Evolutionary conservation across 768 basidiomycete genomes (phyloP), one percentile per base, ranked within the genome.

Genomic region (Tulasnella calospora): DNA sequence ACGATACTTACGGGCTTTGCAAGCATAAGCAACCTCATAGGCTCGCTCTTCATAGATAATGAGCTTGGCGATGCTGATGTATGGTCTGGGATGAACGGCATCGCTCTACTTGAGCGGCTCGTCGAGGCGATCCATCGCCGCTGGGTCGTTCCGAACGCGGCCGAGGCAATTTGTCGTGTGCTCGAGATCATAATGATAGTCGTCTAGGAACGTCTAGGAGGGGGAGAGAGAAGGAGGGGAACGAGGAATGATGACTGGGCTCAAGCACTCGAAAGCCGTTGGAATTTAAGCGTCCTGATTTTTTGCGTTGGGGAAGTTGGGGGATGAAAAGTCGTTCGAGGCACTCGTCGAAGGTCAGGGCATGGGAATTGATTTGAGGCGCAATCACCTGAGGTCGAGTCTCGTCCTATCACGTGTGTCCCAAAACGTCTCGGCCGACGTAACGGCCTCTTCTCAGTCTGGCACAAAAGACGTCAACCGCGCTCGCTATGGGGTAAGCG

Each of bases 1-100:
- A 7, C 10, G 70, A 6, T 13, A 38, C 76, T 35, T 71, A 77
- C 76, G 33, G 76, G 76, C 38, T 77, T 77, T 10, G 76, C 76
- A 36, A 77, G 41, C 76, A 77, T 77, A 21, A 77, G 67, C 76
- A 77, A 71, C 15, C 76, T 57, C 57, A 77, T 71, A 13, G 76
- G 57, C 19, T 77, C 76, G 19, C 57, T 51, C 44, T 75, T 51
- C 23, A 51, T 44, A 8, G 5, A 23, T 10, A 33, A 23, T 38
- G 41, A 51, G 13, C 23, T 36, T 51, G 51, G 23, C 38, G 44
- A 36, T 46, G 74, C 74, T 57, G 30, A 27, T 75, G 74, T 51
- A 23, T 21, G 21, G 51, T 51, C 51, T 51, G 70, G 70, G 40
- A 71, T 35, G 30, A 71, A n/a, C 7, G 70, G 51, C 74, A 44